A percentile compares a stretch with the other conserved stretches of the same genome.
These are phyloP conservation scores for Cutaneotrichosporon sp. DNA, from an alignment of 1,284 basidiomycete species.

Conservation along the genomic window DNA sequence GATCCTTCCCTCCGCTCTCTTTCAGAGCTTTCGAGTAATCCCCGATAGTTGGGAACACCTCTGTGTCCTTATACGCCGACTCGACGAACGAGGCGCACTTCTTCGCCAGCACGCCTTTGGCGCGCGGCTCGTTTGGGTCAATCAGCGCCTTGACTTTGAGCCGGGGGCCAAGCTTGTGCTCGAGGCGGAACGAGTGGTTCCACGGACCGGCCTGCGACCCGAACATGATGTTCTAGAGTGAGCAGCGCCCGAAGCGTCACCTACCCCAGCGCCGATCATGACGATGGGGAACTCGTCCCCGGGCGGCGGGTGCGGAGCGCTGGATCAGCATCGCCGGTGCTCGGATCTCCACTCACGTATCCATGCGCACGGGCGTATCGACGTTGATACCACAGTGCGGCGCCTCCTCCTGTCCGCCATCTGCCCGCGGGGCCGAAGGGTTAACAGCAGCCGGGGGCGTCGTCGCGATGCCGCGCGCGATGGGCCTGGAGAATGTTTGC, in stretches of 20 bases:
- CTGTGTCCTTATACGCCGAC: conserved; percentile 86
- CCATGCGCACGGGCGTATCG: conserved; percentile 39
- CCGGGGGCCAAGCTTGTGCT: conserved; percentile 91
- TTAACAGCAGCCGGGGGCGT: conserved; percentile 11
- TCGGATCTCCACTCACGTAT: conserved; percentile 33
- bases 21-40: conserved; percentile 71
- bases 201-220: conserved; percentile 70
- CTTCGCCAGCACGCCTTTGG: conserved; percentile 71
- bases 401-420: conserved; percentile 38
- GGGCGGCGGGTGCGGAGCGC: conserved; percentile 42
- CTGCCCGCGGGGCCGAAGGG: conserved; percentile 18
- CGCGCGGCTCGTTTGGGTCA: conserved; percentile 81
- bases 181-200: conserved; percentile 84
- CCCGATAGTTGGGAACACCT: conserved; percentile 79
- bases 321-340: not conserved
- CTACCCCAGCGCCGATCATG: conserved; percentile 75
- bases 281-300: conserved; percentile 77
- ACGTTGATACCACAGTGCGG: conserved; percentile 44
- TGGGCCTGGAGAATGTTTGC: not conserved
- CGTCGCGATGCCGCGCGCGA: not conserved
- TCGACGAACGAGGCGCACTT: conserved; percentile 93
- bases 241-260: conserved; percentile 13
- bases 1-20: conserved; percentile 44
- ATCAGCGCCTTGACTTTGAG: conserved; percentile 93
- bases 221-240: conserved; percentile 74